A percentile compares a stretch with the other conserved stretches of the same genome.
Conservation (phyloP, 2,329 filamentous ascomycete genomes). For the Cercospora sp. region DNA sequence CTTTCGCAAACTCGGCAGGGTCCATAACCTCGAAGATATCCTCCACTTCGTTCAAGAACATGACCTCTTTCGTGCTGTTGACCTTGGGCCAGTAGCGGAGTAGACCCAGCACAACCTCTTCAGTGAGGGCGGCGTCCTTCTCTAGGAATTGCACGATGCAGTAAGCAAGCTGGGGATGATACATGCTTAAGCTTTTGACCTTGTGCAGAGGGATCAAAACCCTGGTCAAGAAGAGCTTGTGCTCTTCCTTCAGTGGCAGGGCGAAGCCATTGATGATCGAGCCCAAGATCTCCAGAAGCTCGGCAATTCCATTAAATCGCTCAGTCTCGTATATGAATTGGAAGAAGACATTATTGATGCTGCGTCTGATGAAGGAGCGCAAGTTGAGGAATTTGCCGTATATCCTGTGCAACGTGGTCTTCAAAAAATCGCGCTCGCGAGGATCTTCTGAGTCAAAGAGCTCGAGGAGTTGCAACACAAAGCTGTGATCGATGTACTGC, state of each 20-base stretch:
- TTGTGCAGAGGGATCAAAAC: conserved; percentile 94
- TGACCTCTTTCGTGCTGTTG: conserved; percentile 99
- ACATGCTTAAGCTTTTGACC: conserved; percentile 99
- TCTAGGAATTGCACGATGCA: conserved; percentile 99
- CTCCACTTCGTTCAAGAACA: conserved; percentile 99
- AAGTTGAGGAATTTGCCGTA: conserved; percentile 99
- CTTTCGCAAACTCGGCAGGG: conserved; percentile 95
- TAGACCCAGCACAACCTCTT: conserved; percentile 94
- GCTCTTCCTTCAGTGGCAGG: conserved; percentile 93
- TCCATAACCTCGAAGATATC: conserved; percentile 99
- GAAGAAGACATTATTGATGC: conserved; percentile 99
- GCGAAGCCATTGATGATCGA: conserved; percentile 99
- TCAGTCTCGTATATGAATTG: conserved; percentile 99
- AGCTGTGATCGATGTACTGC: conserved; percentile 96
- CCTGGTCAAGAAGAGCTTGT: conserved; percentile 94
- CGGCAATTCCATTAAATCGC: conserved; percentile 96
- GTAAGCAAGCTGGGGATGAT: conserved; percentile 96
- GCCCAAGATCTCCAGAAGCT: conserved; percentile 91
- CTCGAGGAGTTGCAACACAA: conserved; percentile 92
- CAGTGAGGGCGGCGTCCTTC: conserved; percentile 93
- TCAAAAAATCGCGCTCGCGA: conserved; percentile 92
- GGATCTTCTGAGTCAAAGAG: conserved; percentile 98
- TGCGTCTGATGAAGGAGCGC: conserved; percentile 92
- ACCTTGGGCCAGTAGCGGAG: conserved; percentile 98
- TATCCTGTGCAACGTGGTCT: conserved; percentile 95